These are phyloP conservation scores for Arthrinium puccinioides DNA, from an alignment of 2,329 filamentous ascomycete species.

Conservation along the genomic window DNA sequence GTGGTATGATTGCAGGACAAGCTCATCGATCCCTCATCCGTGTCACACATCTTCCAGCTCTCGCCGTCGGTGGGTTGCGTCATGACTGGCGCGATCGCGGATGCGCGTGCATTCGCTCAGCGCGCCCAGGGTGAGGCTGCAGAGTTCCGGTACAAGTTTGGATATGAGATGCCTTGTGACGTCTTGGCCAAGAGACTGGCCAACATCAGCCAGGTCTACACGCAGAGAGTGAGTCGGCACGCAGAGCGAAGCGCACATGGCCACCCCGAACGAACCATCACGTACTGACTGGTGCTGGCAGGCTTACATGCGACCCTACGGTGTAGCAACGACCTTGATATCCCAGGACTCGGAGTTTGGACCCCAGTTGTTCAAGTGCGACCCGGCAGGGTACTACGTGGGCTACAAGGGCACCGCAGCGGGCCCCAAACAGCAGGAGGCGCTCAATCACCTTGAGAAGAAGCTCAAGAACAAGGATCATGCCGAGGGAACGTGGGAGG, in stretches of 20 bases:
- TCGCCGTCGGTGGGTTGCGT: constrained; percentile 95
- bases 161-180: constrained; percentile 99
- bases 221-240: constrained; percentile 69
- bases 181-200: constrained; percentile 92
- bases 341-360: constrained; percentile 88
- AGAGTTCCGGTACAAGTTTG: constrained; percentile 97
- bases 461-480: constrained; percentile 99
- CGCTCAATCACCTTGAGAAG: constrained; percentile 97
- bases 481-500: constrained; percentile 89
- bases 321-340: constrained; percentile 91
- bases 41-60: constrained; percentile 95
- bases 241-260: too few relatives aligned
- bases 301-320: constrained; percentile 97
- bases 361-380: constrained; percentile 95
- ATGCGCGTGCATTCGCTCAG: constrained; percentile 88
- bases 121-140: constrained; percentile 92
- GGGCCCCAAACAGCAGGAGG: constrained; percentile 97
- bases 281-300: too few relatives aligned
- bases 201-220: constrained; percentile 99
- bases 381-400: constrained; percentile 95
- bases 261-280: too few relatives aligned
- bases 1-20: constrained; percentile 96
- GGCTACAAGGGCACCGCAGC: constrained; percentile 98
- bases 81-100: constrained; percentile 97
- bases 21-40: constrained; percentile 93